Conservation (phyloP, 2,329 filamentous ascomycete genomes). For the Fusarium falciforme region DNA sequence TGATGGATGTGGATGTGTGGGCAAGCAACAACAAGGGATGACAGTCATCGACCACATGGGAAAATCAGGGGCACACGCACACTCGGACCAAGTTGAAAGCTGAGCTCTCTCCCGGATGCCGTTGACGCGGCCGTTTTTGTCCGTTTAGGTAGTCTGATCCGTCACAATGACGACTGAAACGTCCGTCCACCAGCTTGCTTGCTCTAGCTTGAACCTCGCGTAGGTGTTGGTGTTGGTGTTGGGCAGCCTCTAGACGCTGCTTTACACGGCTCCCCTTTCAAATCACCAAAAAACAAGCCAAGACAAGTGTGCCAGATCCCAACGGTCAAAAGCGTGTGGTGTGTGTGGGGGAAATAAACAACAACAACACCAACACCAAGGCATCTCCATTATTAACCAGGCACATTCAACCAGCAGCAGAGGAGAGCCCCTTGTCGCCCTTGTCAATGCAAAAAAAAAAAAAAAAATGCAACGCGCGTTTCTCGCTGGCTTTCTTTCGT, state of each 20-base stretch:
- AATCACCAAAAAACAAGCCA: constrained; percentile 5
- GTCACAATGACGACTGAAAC: constrained; percentile 5
- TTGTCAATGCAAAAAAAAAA: neutral
- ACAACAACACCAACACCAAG: neutral
- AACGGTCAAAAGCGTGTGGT: constrained; percentile 18
- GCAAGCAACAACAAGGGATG: constrained; percentile 11
- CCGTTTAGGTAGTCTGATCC: neutral
- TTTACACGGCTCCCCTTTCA: constrained; percentile 17
- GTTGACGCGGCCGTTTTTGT: constrained; percentile 2
- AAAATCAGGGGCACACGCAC: constrained; percentile 22
- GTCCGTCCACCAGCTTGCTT: neutral
- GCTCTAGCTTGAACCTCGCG: neutral
- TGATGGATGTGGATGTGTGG: constrained; percentile 15
- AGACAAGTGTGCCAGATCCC: constrained; percentile 15
- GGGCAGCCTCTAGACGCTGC: neutral
- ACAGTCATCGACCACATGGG: neutral
- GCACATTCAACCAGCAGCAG: neutral
- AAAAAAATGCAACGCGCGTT: neutral
- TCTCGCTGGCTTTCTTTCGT: neutral
- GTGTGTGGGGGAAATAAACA: constrained; percentile 7
- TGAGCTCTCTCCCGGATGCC: neutral
- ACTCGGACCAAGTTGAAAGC: neutral
- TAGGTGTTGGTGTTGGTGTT: neutral
- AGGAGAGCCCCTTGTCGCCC: neutral
- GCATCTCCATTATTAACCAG: neutral